Conservation (phyloP, 148 eudicot genomes). For the Fallopia convolvulus region DNA sequence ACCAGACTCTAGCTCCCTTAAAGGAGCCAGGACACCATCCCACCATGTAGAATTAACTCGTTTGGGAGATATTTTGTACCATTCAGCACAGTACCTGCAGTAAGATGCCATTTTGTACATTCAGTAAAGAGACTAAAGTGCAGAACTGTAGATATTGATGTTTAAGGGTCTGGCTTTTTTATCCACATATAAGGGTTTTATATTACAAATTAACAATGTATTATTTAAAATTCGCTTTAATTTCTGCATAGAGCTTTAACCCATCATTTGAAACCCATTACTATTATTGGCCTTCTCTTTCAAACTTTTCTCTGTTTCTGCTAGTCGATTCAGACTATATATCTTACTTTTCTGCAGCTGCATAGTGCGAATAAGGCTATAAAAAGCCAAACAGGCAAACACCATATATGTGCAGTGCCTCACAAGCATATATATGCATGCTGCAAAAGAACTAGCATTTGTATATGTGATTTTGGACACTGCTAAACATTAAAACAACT, state of each 20-base stretch:
- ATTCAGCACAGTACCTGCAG: conserved; percentile 81
- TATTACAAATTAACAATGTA: background rate
- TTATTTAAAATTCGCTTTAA: background rate
- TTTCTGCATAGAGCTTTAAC: background rate
- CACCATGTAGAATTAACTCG: conserved; percentile 74
- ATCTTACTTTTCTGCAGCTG: background rate
- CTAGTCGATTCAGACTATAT: background rate
- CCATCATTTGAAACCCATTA: background rate
- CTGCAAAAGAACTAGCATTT: background rate
- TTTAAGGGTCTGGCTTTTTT: background rate
- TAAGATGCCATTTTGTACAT: background rate
- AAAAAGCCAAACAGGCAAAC: background rate
- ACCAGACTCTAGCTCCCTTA: conserved; percentile 66
- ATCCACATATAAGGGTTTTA: background rate
- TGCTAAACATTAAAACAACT: background rate
- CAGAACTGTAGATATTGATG: background rate
- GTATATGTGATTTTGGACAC: background rate
- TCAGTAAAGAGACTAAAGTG: background rate
- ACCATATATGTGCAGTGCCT: background rate
- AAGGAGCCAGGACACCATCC: conserved; percentile 72
- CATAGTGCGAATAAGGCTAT: background rate
- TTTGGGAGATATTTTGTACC: conserved; percentile 83
- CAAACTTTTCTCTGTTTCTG: background rate
- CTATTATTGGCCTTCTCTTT: background rate
- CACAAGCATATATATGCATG: background rate